Evolutionary conservation across 2,329 filamentous ascomycete species (phyloP), one percentile per base, ranked within the genome.

Genomic region (Hymenoscyphus salicellus): DNA sequence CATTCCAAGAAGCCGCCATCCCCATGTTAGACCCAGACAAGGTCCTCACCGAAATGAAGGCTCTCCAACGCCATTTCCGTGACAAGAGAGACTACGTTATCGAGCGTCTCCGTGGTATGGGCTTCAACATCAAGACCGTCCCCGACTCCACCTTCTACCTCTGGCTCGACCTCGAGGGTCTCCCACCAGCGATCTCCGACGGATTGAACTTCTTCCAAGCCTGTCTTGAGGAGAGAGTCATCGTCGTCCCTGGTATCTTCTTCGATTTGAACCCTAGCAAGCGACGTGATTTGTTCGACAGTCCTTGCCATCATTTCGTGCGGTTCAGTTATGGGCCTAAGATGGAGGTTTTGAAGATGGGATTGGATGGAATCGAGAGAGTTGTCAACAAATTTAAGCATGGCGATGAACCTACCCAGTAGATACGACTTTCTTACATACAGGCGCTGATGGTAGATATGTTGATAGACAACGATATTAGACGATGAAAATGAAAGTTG

Each of bases 201-300:
- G 94, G 94, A 8, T 82, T 98, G 74, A 97, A 96, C 81, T 98
- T 98, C 84, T 97, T 98, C 86, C 88, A 95, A 77, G 93, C 93
- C 33, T 95, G 95, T 75, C 81, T 98, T 55, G 87, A 91, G 74
- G 93, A 97, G 82, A 96, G 96, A 83, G 92, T 96, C 70, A 97
- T 97, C 74, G 93, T 97, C 20, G 94, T 98, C 4, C 94, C 94
- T 0, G 94, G 94, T 66, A 98, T 98, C 78, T 98, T 98, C 84
- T 98, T 98, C 77, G 94, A 98, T 74, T 79, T 98, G 69, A 98
- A 98, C 80, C 94, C 94, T 3, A 89, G 90, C 41, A 90, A 92
- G 77, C 85, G 94, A 69, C 85, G 94, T 76, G 94, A 98, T 77
- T 79, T 98, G 71, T 98, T 98, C 71, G 94, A 98, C 79, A 92